phyloP scores from a whole-genome alignment of 2,329 filamentous ascomycete species.

The Penicillium sp. region DNA sequence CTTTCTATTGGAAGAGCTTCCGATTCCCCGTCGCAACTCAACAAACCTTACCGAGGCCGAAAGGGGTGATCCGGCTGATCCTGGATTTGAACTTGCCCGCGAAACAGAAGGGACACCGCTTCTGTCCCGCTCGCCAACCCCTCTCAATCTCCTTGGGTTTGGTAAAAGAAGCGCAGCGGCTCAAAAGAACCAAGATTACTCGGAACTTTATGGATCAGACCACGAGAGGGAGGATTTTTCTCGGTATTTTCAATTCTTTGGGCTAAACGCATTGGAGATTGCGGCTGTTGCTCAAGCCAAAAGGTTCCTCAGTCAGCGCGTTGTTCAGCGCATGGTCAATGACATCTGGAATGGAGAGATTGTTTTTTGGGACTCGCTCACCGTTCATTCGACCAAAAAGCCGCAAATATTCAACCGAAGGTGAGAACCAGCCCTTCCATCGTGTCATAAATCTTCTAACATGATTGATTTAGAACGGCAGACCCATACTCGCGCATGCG shows the following conservation, averaged over 20 bases:
- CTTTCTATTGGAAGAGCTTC: slow-evolving; percentile 56
- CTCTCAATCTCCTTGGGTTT: slow-evolving; percentile 30
- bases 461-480: slow-evolving; percentile 46
- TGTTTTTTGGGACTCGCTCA: slow-evolving; percentile 81
- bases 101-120: slow-evolving; percentile 30
- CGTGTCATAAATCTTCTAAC: not conserved
- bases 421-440: slow-evolving; percentile 23
- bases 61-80: slow-evolving; percentile 17
- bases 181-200: slow-evolving; percentile 47
- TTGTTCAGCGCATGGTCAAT: slow-evolving; percentile 80
- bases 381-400: slow-evolving; percentile 70
- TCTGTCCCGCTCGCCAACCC: slow-evolving; percentile 25
- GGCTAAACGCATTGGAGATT: slow-evolving; percentile 84
- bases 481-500: slow-evolving; percentile 75
- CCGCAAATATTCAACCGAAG: slow-evolving; percentile 71
- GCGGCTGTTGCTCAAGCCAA: slow-evolving; percentile 80
- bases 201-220: slow-evolving; percentile 37
- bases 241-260: slow-evolving; percentile 69
- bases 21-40: slow-evolving; percentile 20
- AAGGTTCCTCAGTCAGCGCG: slow-evolving; percentile 76
- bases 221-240: slow-evolving; percentile 55
- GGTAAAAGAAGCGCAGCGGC: slow-evolving; percentile 35
- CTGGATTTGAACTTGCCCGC: slow-evolving; percentile 13
- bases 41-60: slow-evolving; percentile 22
- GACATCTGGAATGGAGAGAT: slow-evolving; percentile 86